Conservation (phyloP, 2,329 filamentous ascomycete genomes). For the Colletotrichum euphorbiae region DNA sequence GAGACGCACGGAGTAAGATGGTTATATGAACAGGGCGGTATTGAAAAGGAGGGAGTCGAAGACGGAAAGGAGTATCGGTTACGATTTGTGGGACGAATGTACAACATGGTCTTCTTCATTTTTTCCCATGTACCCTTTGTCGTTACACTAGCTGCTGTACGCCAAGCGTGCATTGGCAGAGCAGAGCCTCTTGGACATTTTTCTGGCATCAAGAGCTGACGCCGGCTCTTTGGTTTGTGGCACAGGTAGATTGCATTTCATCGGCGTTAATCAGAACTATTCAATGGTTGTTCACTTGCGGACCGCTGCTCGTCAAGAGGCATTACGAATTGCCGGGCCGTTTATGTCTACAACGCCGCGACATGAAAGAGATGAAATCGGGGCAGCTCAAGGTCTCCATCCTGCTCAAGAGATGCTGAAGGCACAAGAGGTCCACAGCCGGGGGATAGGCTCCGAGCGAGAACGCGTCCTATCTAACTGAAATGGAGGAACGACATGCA, state of each 20-base stretch:
- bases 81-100: conserved; percentile 18
- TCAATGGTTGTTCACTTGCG: neutral
- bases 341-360: neutral
- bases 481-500: neutral
- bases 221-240: conserved; percentile 7
- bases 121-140: conserved; percentile 1
- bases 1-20: conserved; percentile 9
- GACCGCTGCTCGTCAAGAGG: neutral
- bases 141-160: conserved; percentile 22
- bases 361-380: conserved; percentile 3
- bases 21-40: conserved; percentile 14
- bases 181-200: conserved; percentile 21
- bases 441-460: neutral
- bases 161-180: conserved; percentile 14
- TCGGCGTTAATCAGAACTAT: conserved; percentile 21
- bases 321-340: too few relatives aligned
- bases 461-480: neutral
- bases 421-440: neutral
- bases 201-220: conserved; percentile 31
- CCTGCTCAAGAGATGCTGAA: neutral
- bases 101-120: conserved; percentile 5
- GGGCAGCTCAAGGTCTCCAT: neutral
- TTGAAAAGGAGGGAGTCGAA: conserved; percentile 32
- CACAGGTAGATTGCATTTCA: conserved; percentile 16
- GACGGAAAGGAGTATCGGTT: conserved; percentile 32